Conservation (phyloP, 2,329 filamentous ascomycete species). For the Capronia americana region DNA sequence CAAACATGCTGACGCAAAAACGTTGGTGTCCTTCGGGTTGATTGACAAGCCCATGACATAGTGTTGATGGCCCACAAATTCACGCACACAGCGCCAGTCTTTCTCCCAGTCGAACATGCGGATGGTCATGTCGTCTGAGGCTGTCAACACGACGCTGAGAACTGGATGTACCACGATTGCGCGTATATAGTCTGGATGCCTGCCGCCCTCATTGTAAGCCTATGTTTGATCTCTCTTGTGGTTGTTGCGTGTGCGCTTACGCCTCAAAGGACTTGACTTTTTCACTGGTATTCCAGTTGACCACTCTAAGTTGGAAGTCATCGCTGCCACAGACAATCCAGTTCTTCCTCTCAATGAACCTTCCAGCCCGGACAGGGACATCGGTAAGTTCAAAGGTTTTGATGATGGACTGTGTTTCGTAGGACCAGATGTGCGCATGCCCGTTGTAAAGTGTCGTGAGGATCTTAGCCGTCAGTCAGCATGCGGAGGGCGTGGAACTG, state of each 20-base stretch:
- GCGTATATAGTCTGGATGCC: constrained; percentile 95
- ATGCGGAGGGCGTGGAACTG: constrained; percentile 38
- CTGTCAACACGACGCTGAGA: constrained; percentile 93
- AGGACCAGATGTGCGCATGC: constrained; percentile 99
- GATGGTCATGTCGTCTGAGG: constrained; percentile 98
- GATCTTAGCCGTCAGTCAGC: constrained; percentile 54
- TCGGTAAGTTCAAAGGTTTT: constrained; percentile 99
- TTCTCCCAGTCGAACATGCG: constrained; percentile 99
- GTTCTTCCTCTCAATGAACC: constrained; percentile 97
- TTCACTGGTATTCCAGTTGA: constrained; percentile 99
- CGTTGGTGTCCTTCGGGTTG: constrained; percentile 86
- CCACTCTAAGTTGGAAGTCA: constrained; percentile 87
- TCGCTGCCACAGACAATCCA: constrained; percentile 97
- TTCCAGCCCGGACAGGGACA: constrained; percentile 93
- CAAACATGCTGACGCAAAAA: constrained; percentile 89
- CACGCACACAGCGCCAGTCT: constrained; percentile 95
- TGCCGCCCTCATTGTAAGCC: constrained; percentile 17
- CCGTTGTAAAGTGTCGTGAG: constrained; percentile 96
- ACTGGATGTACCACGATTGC: constrained; percentile 95
- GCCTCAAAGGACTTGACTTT: constrained; percentile 60
- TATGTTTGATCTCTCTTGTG: neutral
- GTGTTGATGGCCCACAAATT: constrained; percentile 95
- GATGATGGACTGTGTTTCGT: constrained; percentile 94
- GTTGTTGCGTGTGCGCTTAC: constrained; percentile 21
- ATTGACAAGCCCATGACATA: constrained; percentile 80